phyloP scores from a whole-genome alignment of 306 rosid genomes.

The Oemleria cerasiformis region DNA sequence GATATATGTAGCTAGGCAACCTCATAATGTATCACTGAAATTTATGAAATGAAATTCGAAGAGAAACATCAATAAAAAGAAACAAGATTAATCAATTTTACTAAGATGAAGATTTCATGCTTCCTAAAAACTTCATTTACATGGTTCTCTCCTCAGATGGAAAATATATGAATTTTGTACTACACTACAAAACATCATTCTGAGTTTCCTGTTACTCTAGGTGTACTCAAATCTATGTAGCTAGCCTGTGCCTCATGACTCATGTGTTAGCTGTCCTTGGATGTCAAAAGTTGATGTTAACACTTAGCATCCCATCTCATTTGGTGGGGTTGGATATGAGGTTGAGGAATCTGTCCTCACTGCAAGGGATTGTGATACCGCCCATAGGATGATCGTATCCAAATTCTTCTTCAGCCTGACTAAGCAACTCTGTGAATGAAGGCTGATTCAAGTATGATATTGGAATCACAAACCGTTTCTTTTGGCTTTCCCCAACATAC shows the following conservation, averaged over 20 bases:
- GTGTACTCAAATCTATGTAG: background rate
- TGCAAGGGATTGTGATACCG: conserved; percentile 36
- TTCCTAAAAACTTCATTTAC: no score
- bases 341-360: conserved; percentile 19
- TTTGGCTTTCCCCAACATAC: conserved; percentile 43
- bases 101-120: background rate
- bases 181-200: background rate
- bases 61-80: background rate
- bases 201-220: background rate
- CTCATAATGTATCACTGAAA: background rate
- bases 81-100: background rate
- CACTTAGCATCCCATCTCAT: background rate
- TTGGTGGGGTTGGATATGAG: conserved; percentile 6
- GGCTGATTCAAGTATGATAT: conserved; percentile 36
- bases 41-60: background rate
- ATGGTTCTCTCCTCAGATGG: background rate
- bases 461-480: conserved; percentile 31
- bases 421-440: conserved; percentile 30
- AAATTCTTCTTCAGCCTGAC: conserved; percentile 38
- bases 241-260: background rate
- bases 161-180: background rate
- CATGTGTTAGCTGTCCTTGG: background rate
- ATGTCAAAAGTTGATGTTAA: background rate
- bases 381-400: conserved; percentile 38
- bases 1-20: background rate